Evolutionary conservation across 306 rosid species (phyloP).

Genomic region (Trifolium dubium): DNA sequence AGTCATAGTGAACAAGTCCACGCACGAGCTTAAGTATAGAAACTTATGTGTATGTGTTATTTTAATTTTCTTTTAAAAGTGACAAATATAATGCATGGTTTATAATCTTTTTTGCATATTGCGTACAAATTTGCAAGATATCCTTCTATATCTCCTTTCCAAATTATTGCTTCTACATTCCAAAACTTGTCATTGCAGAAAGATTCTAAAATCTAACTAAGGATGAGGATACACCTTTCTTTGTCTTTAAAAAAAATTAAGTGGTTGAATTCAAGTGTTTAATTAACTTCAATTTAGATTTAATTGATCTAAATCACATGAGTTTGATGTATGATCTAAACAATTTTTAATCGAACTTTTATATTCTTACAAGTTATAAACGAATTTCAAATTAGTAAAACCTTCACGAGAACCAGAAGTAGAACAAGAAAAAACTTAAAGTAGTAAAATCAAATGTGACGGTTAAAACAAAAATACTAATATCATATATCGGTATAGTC

Average conservation of each 20-base stretch:
- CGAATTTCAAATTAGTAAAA: too few species aligned
- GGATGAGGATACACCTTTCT: not conserved
- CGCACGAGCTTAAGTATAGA: not conserved
- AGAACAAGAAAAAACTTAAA: too few species aligned
- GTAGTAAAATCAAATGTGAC: too few species aligned
- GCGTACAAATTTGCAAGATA: not conserved
- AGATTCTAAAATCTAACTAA: not conserved
- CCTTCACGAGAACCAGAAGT: too few species aligned
- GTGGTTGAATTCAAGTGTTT: too few species aligned
- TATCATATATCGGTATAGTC: too few species aligned
- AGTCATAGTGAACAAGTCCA: not conserved
- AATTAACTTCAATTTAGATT: too few species aligned
- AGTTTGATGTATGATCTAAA: not conserved
- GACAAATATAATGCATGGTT: not conserved
- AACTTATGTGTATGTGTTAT: too few species aligned
- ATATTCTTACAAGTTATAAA: too few species aligned
- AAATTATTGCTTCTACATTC: not conserved
- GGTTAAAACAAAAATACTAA: too few species aligned
- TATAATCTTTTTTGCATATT: not conserved
- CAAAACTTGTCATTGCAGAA: not conserved
- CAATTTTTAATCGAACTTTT: not conserved
- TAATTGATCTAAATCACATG: too few species aligned
- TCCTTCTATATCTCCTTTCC: not conserved
- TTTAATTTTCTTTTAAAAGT: too few species aligned
- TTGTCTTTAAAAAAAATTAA: not conserved